Percentiles rank a stretch among this genome's conserved stretches.
Conservation (phyloP, 345 rosid species). For the Mercurialis annua region DNA sequence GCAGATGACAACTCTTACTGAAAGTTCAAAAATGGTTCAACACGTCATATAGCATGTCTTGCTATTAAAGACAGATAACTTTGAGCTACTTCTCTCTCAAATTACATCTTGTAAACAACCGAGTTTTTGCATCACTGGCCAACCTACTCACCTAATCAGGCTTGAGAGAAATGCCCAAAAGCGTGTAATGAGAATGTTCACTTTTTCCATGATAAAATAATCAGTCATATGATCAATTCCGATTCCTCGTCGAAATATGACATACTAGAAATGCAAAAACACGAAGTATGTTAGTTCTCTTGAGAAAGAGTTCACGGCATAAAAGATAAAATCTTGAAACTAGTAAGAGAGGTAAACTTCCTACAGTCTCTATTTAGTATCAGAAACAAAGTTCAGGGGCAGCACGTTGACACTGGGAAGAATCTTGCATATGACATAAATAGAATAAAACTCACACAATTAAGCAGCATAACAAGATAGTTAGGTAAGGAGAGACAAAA, state of each 20-base stretch:
- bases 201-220: slow-evolving; percentile 78
- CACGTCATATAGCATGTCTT: slow-evolving; percentile 2
- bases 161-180: slow-evolving; percentile 64
- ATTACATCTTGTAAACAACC: slow-evolving; percentile 10
- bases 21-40: not conserved
- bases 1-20: not conserved
- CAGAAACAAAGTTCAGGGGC: too few species aligned
- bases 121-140: not conserved
- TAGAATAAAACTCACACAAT: too few species aligned
- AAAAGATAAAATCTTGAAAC: not conserved
- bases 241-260: slow-evolving; percentile 90
- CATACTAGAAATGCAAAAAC: slow-evolving; percentile 46
- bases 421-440: too few species aligned
- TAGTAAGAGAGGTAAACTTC: not conserved
- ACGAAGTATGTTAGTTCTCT: slow-evolving; percentile 14
- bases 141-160: slow-evolving; percentile 53
- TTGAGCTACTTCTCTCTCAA: not conserved
- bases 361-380: too few species aligned
- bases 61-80: not conserved
- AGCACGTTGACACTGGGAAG: too few species aligned
- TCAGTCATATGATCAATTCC: slow-evolving; percentile 78
- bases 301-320: not conserved
- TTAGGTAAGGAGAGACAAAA: not conserved
- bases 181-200: slow-evolving; percentile 72
- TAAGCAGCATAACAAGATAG: not conserved